Percentiles rank a stretch among this genome's conserved stretches.
phyloP scores from a whole-genome alignment of 2,329 filamentous ascomycete genomes.

The Cercospora janseana region DNA sequence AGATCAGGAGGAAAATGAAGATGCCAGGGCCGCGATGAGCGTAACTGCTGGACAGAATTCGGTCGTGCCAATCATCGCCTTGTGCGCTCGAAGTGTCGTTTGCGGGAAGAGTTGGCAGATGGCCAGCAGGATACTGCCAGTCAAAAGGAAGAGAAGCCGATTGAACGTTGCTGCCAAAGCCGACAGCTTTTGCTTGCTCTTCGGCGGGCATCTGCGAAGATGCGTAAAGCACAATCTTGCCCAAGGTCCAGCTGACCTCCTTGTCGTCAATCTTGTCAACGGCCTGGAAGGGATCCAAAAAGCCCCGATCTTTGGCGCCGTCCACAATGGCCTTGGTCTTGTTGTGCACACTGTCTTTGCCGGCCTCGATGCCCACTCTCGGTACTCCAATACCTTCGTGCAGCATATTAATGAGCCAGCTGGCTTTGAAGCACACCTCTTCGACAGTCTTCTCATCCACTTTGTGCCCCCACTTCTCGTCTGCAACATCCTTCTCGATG shows the following conservation, averaged over 20 bases:
- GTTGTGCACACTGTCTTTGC: conserved; percentile 61
- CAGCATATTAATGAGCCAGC: conserved; percentile 94
- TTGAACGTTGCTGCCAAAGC: conserved; percentile 82
- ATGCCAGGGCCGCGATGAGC: conserved; percentile 70
- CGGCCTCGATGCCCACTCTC: conserved; percentile 65
- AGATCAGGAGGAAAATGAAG: conserved; percentile 71
- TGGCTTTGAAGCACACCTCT: conserved; percentile 95
- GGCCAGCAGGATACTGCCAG: conserved; percentile 74
- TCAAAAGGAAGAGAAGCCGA: conserved; percentile 50
- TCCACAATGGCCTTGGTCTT: conserved; percentile 68
- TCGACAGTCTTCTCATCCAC: conserved; percentile 70
- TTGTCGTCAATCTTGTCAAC: conserved; percentile 88
- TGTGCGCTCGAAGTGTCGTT: conserved; percentile 45
- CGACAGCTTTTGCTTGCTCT: conserved; percentile 68
- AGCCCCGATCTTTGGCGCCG: conserved; percentile 67
- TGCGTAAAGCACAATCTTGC: conserved; percentile 94
- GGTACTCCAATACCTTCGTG: conserved; percentile 96
- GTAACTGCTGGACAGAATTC: conserved; percentile 61
- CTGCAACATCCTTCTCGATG: conserved; percentile 65
- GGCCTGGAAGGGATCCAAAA: conserved; percentile 82
- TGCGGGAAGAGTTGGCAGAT: conserved; percentile 34
- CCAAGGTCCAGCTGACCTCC: conserved; percentile 95
- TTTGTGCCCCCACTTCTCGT: conserved; percentile 71
- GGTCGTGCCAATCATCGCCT: conserved; percentile 56
- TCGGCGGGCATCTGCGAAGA: conserved; percentile 77